These are phyloP conservation scores for Chalciporus sp. DNA, from an alignment of 1,284 basidiomycete genomes.

Conservation along the genomic window DNA sequence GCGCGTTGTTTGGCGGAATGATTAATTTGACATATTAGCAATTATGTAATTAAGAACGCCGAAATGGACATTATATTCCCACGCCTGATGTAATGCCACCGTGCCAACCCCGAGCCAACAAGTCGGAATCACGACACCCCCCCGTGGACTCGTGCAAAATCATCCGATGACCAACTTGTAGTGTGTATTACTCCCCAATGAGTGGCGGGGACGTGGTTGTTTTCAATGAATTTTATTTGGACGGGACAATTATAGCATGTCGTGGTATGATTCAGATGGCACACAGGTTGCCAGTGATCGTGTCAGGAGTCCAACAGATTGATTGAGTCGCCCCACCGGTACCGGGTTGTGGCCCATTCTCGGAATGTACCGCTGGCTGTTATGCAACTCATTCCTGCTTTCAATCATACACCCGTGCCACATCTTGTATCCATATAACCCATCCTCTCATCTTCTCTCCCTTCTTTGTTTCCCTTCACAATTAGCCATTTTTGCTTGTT, in stretches of 20 bases:
- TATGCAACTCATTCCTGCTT: slow-evolving; percentile 25
- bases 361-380: slow-evolving; percentile 36
- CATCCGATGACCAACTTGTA: slow-evolving; percentile 4
- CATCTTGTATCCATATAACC: slow-evolving; percentile 32
- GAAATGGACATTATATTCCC: slow-evolving; percentile 8
- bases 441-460: slow-evolving; percentile 11
- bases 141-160: slow-evolving; percentile 8
- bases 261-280: slow-evolving; percentile 1
- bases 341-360: slow-evolving; percentile 14
- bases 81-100: slow-evolving; percentile 11
- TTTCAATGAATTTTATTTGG: slow-evolving; percentile 2
- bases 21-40: neutral
- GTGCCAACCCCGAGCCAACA: neutral
- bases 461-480: slow-evolving; percentile 14
- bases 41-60: slow-evolving; percentile 28
- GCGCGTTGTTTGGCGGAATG: slow-evolving; percentile 22
- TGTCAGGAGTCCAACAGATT: slow-evolving; percentile 12
- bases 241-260: slow-evolving; percentile 12
- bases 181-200: slow-evolving; percentile 8
- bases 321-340: neutral
- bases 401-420: slow-evolving; percentile 27
- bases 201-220: slow-evolving; percentile 1
- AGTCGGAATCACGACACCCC: slow-evolving; percentile 15
- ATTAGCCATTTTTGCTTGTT: slow-evolving; percentile 5
- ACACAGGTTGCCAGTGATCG: slow-evolving; percentile 16